phyloP scores from a whole-genome alignment of 306 rosid genomes.

The Lathyrus aphaca region DNA sequence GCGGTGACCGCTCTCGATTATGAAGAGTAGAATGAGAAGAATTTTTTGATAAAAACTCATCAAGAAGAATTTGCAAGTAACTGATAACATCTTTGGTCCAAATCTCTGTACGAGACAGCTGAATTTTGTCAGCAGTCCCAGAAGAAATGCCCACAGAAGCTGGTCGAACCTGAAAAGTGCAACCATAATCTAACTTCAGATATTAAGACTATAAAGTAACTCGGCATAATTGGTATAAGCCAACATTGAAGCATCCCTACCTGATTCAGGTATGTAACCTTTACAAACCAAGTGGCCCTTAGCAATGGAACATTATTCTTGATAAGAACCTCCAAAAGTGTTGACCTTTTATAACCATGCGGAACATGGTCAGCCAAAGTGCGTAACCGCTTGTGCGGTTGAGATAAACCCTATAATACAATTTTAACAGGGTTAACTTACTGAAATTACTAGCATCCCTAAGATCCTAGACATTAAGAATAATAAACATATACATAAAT shows the following conservation, averaged over 20 bases:
- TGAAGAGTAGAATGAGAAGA: conserved; percentile 55
- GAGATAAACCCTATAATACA: conserved; percentile 82
- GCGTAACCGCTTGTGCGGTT: conserved; percentile 82
- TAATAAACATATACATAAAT: too few species aligned
- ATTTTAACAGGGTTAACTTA: conserved; percentile 29
- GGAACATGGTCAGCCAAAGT: conserved; percentile 89
- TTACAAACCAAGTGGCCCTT: conserved; percentile 95
- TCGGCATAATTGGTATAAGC: background rate
- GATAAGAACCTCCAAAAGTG: conserved; percentile 80
- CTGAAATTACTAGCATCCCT: conserved; percentile 20
- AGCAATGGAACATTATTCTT: conserved; percentile 93
- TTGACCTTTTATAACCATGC: conserved; percentile 73
- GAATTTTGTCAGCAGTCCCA: conserved; percentile 75
- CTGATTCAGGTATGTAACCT: conserved; percentile 92
- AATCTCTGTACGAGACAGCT: conserved; percentile 75
- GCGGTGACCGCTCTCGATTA: conserved; percentile 66
- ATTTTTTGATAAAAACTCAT: conserved; percentile 73
- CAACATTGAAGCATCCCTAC: conserved; percentile 45
- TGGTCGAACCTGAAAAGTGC: conserved; percentile 68
- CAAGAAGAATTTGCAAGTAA: conserved; percentile 80
- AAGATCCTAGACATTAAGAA: too few species aligned
- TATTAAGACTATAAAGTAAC: conserved; percentile 25
- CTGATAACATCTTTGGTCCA: conserved; percentile 94
- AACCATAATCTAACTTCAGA: conserved; percentile 48
- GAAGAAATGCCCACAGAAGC: conserved; percentile 65